Evolutionary conservation across 2,329 filamentous ascomycete genomes (phyloP), one percentile per base, ranked within the genome.

Genomic region (Lachnellula occidentalis): DNA sequence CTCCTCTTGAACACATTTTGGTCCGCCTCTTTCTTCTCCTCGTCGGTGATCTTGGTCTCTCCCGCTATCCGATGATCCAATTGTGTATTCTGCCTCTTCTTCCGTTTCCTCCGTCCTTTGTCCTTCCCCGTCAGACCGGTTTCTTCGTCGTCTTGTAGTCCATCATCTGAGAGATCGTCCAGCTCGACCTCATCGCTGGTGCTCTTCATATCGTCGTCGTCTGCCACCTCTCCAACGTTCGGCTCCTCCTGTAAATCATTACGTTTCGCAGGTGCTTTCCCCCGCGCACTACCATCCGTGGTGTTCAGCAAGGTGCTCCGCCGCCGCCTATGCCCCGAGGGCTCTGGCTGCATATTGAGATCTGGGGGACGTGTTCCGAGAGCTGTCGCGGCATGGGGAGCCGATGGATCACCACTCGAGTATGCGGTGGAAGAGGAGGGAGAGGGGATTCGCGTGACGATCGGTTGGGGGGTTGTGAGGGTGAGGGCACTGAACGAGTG

Each of bases 141-240:
- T 77, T 96, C 92, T 73, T 95, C 92, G 67, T 96, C 92, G 64
- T 92, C 88, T 57, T 88, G 83, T 27, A 88, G 70, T 46, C 87
- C 88, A 61, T 90, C 87, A 27, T 84, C 85, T 51, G 82, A 78
- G 61, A 82, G 72, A 59, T 78, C 72, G 63, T 78, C 76, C 64
- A 82, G 68, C 67, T 85, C 81, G 64, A 81, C 76, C 62, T 84
- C 81, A 51, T 78, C 76, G 59, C 74, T 68, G 2, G 61, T 63
- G 36, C 58, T 66, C 34, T 50, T 59, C 12, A 37, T 34, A 21
- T 56, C 50, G 21, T 67, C 66, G 9, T 68, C 68, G 45, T 66
- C 63, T 15, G 59, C 59, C 14, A 50, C 48, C 31, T 56, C 57
- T 36, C 54, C 59, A 3, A 48, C 39, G 19, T 60, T 61, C 8